A percentile compares a stretch with the other conserved stretches of the same genome.
phyloP scores from a whole-genome alignment of 164 flowering plant species.

The Malania oleifera region DNA sequence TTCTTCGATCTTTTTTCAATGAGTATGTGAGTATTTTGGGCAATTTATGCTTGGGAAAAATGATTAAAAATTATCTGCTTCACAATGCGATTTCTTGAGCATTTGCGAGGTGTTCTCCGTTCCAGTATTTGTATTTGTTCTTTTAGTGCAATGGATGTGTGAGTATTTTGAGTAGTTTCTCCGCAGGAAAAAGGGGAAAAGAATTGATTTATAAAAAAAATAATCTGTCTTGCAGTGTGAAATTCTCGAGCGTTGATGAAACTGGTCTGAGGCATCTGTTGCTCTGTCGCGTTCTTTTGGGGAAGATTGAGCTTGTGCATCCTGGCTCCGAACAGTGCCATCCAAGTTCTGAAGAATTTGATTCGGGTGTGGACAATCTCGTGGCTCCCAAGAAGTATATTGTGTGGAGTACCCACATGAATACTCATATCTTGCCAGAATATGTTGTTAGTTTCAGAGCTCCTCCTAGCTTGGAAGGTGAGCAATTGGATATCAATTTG shows the following conservation, averaged over 20 bases:
- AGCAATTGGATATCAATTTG: not conserved
- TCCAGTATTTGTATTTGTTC: too few species aligned
- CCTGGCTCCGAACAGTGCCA: slow-evolving; percentile 48
- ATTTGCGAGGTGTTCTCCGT: too few species aligned
- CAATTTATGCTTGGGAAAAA: not conserved
- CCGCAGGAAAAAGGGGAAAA: too few species aligned
- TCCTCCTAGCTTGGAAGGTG: slow-evolving; percentile 32
- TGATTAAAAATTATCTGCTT: not conserved
- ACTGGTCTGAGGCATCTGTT: slow-evolving; percentile 53
- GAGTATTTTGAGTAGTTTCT: too few species aligned
- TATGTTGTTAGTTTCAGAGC: slow-evolving; percentile 51
- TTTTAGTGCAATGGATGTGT: too few species aligned
- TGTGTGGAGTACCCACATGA: slow-evolving; percentile 63
- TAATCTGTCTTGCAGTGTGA: slow-evolving; percentile 45
- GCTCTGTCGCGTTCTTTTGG: slow-evolving; percentile 76
- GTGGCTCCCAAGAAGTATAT: slow-evolving; percentile 46
- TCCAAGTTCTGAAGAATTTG: slow-evolving; percentile 64
- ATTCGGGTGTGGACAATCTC: slow-evolving; percentile 66
- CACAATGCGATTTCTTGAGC: not conserved
- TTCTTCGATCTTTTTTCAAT: not conserved
- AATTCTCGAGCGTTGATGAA: slow-evolving; percentile 29
- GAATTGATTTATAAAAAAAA: too few species aligned
- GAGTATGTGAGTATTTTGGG: not conserved
- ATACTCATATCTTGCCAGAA: slow-evolving; percentile 69
- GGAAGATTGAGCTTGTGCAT: slow-evolving; percentile 51